Evolutionary conservation across 1,139 yeast genomes (phyloP).

Genomic region (Waltiozyma sp.): DNA sequence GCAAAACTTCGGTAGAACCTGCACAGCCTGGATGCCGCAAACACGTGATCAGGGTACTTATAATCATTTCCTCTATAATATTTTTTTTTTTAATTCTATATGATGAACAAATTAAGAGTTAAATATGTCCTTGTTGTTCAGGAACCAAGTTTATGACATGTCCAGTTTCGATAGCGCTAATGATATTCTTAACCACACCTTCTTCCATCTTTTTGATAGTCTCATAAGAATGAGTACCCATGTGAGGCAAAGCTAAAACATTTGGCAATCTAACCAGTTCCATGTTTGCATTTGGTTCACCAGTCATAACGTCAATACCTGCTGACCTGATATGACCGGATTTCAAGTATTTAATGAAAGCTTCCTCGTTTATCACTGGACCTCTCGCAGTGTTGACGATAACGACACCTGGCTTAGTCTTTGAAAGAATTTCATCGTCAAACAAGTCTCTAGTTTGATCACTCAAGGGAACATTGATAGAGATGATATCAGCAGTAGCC

Average conservation of each 20-base stretch:
- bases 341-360: conserved; percentile 50
- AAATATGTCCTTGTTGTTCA: conserved; percentile 29
- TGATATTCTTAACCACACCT: conserved; percentile 31
- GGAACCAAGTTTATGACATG: conserved; percentile 58
- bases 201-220: conserved; percentile 47
- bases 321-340: conserved; percentile 62
- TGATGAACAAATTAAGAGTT: too few species aligned
- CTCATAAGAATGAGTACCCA: conserved; percentile 67
- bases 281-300: conserved; percentile 61
- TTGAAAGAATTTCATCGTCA: conserved; percentile 36
- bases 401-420: conserved; percentile 57
- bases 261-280: conserved; percentile 43
- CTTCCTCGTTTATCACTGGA: conserved; percentile 58
- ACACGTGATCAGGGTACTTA: too few species aligned
- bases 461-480: conserved; percentile 54
- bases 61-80: too few species aligned
- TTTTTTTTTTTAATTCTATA: too few species aligned
- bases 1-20: background rate
- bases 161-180: conserved; percentile 38
- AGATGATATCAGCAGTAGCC: conserved; percentile 42
- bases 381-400: conserved; percentile 68
- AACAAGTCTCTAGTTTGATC: conserved; percentile 47
- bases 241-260: conserved; percentile 64
- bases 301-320: conserved; percentile 81
- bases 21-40: too few species aligned